These are phyloP conservation scores for Hypomontagnella submonticulosa DNA, from an alignment of 495 filamentous ascomycete genomes.

Conservation along the genomic window DNA sequence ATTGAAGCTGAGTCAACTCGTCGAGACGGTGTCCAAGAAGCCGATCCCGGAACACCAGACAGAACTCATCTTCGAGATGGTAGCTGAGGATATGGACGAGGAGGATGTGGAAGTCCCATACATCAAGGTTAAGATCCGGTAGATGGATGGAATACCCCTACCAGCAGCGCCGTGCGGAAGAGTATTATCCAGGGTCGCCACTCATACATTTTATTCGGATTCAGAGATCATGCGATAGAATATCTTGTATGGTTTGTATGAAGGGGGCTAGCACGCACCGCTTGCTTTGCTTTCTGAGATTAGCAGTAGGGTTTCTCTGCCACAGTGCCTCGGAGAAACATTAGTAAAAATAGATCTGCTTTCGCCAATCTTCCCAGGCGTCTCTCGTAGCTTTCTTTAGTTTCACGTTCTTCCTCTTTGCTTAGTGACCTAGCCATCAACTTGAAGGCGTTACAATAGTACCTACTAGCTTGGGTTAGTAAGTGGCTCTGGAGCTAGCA, in stretches of 20 bases:
- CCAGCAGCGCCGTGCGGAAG: background rate
- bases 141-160: constrained; percentile 23
- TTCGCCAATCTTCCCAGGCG: constrained; percentile 6
- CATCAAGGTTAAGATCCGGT: constrained; percentile 81
- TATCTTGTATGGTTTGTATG: constrained; percentile 34
- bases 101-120: constrained; percentile 99
- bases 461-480: no score
- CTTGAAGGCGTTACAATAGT: no score
- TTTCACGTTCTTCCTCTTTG: background rate
- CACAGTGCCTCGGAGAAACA: constrained; percentile 20
- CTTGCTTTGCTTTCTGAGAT: constrained; percentile 15
- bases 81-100: constrained; percentile 86
- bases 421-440: no score
- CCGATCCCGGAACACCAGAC: constrained; percentile 88
- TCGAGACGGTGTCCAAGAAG: constrained; percentile 91
- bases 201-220: constrained; percentile 16
- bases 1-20: constrained; percentile 80
- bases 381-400: background rate
- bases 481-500: background rate
- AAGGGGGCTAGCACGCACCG: constrained; percentile 18
- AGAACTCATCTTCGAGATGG: constrained; percentile 96
- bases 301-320: constrained; percentile 2
- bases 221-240: constrained; percentile 22
- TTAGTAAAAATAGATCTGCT: constrained; percentile 30
- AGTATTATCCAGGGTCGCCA: background rate